These are phyloP conservation scores for Penicillium bialowiezense DNA, from an alignment of 495 filamentous ascomycete genomes.

Conservation along the genomic window DNA sequence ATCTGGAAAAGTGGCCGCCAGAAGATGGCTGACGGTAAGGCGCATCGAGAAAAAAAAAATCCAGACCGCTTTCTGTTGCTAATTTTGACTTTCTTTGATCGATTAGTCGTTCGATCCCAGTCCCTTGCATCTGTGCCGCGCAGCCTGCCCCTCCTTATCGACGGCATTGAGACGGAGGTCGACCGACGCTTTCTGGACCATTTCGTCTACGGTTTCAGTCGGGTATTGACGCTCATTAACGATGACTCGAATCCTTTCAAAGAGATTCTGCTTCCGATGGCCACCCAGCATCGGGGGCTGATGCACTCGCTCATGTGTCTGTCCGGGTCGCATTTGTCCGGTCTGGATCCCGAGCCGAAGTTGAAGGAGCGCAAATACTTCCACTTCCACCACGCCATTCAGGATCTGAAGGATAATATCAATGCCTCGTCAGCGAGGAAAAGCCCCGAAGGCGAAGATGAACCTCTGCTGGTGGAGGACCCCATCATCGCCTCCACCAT, in stretches of 20 bases:
- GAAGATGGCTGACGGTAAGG: slow-evolving; percentile 70
- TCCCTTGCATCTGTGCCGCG: slow-evolving; percentile 45
- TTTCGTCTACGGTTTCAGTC: slow-evolving; percentile 77
- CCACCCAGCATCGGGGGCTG: slow-evolving; percentile 74
- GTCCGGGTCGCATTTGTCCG: slow-evolving; percentile 73
- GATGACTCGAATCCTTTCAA: slow-evolving; percentile 88
- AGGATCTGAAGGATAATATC: slow-evolving; percentile 46
- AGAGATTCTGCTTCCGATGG: slow-evolving; percentile 82
- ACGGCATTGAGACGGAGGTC: slow-evolving; percentile 80
- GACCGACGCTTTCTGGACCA: slow-evolving; percentile 84
- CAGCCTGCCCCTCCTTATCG: slow-evolving; percentile 73
- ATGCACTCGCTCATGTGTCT: slow-evolving; percentile 93
- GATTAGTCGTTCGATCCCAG: slow-evolving; percentile 33
- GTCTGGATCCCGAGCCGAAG: slow-evolving; percentile 44
- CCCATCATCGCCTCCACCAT: slow-evolving; percentile 76
- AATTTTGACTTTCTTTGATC: too few species aligned
- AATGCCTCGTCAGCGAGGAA: slow-evolving; percentile 27
- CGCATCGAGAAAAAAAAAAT: too few species aligned
- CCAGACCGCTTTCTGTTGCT: neutral
- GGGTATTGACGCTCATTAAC: slow-evolving; percentile 78
- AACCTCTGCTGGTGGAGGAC: slow-evolving; percentile 45
- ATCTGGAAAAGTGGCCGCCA: slow-evolving; percentile 84
- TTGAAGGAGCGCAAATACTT: slow-evolving; percentile 46
- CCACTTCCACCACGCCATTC: slow-evolving; percentile 47
- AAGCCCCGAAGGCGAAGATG: slow-evolving; percentile 26